Conservation (phyloP, 2,329 filamentous ascomycete genomes). For the Orbilia blumenaviensis region DNA sequence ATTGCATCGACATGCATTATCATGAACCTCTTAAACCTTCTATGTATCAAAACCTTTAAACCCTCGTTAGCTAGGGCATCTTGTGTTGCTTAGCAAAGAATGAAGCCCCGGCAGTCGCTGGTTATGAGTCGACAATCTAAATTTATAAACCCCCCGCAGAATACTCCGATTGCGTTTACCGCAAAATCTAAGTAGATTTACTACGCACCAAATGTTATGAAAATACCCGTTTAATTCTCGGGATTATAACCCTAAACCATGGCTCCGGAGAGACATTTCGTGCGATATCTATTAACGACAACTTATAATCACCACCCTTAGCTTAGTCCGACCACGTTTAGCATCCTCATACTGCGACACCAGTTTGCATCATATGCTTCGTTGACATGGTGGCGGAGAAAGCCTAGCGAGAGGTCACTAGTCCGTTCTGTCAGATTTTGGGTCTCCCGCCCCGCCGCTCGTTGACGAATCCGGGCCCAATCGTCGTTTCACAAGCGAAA, state of each 20-base stretch:
- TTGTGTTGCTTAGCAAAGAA: too few relatives aligned
- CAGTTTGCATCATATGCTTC: conserved; percentile 14
- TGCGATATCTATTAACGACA: neutral
- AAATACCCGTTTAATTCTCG: neutral
- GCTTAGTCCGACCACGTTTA: too few relatives aligned
- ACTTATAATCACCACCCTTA: too few relatives aligned
- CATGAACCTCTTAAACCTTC: too few relatives aligned
- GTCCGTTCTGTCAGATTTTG: conserved; percentile 28
- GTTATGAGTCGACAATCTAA: neutral
- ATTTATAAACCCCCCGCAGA: neutral
- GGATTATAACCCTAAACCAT: neutral
- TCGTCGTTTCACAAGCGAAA: neutral
- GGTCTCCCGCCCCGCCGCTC: conserved; percentile 25
- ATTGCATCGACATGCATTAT: neutral
- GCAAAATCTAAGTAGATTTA: too few relatives aligned
- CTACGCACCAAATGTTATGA: neutral
- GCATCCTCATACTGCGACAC: neutral
- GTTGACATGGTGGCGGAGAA: conserved; percentile 14
- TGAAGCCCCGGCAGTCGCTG: neutral
- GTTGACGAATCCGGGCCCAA: neutral
- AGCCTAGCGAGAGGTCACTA: neutral
- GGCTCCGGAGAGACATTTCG: neutral
- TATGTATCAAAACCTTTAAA: too few relatives aligned
- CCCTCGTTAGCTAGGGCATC: neutral
- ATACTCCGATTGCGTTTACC: neutral